Evolutionary conservation across 2,329 filamentous ascomycete genomes (phyloP), one percentile per base, ranked within the genome.

Genomic region (Dryadomyces quercus-mongolicae): DNA sequence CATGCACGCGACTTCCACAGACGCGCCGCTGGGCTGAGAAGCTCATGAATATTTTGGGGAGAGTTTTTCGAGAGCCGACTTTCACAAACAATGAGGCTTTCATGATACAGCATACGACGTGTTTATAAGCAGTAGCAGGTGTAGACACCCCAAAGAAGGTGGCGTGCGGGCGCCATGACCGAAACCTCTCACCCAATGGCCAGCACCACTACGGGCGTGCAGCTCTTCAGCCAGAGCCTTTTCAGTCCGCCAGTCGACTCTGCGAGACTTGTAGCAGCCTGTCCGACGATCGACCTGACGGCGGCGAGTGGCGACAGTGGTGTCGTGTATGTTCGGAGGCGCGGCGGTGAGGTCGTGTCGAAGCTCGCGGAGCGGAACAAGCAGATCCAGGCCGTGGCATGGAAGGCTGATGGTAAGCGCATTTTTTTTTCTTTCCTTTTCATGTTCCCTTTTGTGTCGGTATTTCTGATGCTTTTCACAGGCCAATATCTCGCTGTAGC

Each of bases 241-340:
- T 74, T 85, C 57, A 73, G 77, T 51, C 59, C 61, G 10, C 70
- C 75, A 48, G 74, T 74, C 22, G 74, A 81, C 21, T 74, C 78
- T 42, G 70, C 74, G 40, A 71, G 74, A 49, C 77, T 85, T 51
- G 74, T 92, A 38, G 77, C 83, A 25, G 88, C 86, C 68, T 95
- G 89, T 67, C 88, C 91, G 16, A 85, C 84, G 9, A 87, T 95
- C 72, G 88, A 96, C 68, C 75, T 97, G 48, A 76, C 86, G n/a
- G 84, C 85, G 5, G 75, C 90, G 13, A 86, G 86, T 13, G 80
- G 77, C n/a, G 74, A 77, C 16, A 79, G 82, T 57, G 81, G 59
- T 21, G 55, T 82, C 51, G 72, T 96, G 18, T 77, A 85, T 60
- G 82, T 95, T 46, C 91, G 86, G 68, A 80, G 92, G 50, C 78